Evolutionary conservation across 805 yeast species (phyloP), one percentile per base, ranked within the genome.

Genomic region (Nakazawaea anatomiae): DNA sequence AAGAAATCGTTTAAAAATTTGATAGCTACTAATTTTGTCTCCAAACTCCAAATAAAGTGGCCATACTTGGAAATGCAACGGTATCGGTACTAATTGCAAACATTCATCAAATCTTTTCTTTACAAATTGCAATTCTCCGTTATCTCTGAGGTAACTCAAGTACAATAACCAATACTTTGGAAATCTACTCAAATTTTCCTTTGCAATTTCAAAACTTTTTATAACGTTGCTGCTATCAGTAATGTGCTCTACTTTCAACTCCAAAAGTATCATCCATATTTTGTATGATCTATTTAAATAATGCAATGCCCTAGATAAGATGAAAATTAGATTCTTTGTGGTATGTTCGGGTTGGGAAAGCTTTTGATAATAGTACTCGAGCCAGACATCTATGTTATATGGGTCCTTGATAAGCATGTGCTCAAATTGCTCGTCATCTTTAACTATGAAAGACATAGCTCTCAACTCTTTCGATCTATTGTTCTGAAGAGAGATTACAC

Each of bases 41-140:
- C 80, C 80, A 63, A 74, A 79, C 25, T 67, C 57, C 42, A 85
- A 66, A 51, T 80, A 86, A 53, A 75, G 59, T 1, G 72, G 66
- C 78, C 94, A 78, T 34, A 85, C 74, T 31, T 69, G 55, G 4
- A 74, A 73, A 62, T 83, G 89, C 51, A 79, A 82, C 0, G 77
- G 61, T 5, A 73, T 48, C 0, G 86, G 80, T 10, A 85, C 57
- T 4, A 66, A 55, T 48, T 70, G 68, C 7, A 87, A 63, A 0
- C 85, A 76, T 31, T 62, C 57, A 57, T 84, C 77, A 59, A 83
- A 82, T 4, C 66, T 64, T 4, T 60, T 59, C 41, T 84, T 64
- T 11, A 74, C 71, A 38, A 59, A 52, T 0, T 75, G 64, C 0
- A 77, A 60, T 48, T 73, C 64, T 2, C 57, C 60, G 28, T 60